phyloP scores from a whole-genome alignment of 78 protist species.

The Polysphondylium violaceum region DNA sequence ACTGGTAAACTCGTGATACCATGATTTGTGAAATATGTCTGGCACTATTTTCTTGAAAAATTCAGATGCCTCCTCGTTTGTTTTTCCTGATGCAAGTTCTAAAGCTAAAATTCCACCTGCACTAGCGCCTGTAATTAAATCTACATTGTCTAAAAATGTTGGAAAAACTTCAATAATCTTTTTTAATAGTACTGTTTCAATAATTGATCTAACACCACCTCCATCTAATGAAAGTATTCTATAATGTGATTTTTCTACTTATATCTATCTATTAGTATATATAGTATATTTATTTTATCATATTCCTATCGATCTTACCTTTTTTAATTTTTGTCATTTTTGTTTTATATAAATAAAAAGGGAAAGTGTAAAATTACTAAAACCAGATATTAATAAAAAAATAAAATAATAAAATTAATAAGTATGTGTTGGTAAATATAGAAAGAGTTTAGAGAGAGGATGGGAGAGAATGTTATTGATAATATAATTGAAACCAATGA shows the following conservation, averaged over 20 bases:
- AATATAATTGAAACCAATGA: no score
- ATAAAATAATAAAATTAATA: no score
- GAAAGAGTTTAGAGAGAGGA: no score
- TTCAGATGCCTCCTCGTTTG: constrained; percentile 13
- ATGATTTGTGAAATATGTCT: constrained; percentile 44
- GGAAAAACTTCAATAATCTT: constrained; percentile 70
- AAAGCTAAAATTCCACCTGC: constrained; percentile 79
- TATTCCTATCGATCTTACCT: no score
- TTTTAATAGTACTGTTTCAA: constrained; percentile 37
- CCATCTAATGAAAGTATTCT: constrained; percentile 80
- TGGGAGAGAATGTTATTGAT: no score
- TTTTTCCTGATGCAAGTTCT: constrained; percentile 58
- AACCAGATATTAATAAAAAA: no score
- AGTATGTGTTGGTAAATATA: no score
- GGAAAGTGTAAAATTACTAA: no score
- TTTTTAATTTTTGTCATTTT: no score
- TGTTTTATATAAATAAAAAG: no score
- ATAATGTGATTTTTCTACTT: constrained; percentile 25
- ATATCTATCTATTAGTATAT: neutral
- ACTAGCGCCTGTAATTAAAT: constrained; percentile 74
- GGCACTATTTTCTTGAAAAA: constrained; percentile 54
- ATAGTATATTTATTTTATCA: no score
- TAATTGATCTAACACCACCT: constrained; percentile 80
- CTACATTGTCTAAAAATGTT: constrained; percentile 64
- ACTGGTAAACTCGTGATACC: constrained; percentile 55